phyloP scores from a whole-genome alignment of 106 monocot genomes.

The Apostasia shenzhenica region DNA sequence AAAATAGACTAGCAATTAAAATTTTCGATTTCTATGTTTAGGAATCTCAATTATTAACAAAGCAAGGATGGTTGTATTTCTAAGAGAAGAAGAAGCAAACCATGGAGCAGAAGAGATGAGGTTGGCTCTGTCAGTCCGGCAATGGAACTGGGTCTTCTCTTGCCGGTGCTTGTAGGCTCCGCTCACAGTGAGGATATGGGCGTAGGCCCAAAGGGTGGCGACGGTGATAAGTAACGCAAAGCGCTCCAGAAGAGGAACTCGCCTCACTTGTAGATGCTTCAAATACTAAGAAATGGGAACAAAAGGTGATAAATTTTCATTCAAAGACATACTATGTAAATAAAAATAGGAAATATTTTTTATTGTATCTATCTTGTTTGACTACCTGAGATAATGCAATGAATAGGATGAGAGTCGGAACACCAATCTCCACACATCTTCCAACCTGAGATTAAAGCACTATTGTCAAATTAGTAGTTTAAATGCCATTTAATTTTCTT shows the following conservation, averaged over 20 bases:
- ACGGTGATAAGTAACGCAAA: conserved; percentile 59
- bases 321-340: not conserved
- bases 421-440: conserved; percentile 90
- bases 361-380: not conserved
- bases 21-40: no score
- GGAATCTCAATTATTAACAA: no score
- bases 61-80: not conserved
- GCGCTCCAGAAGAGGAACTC: conserved; percentile 60
- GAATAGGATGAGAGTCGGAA: conserved; percentile 76
- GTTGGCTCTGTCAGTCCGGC: conserved; percentile 57
- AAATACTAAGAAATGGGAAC: conserved; percentile 47
- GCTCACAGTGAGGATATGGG: conserved; percentile 44
- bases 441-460: conserved; percentile 47
- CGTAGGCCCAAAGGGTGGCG: conserved; percentile 44
- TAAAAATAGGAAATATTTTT: no score
- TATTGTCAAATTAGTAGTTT: not conserved
- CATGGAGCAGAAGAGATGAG: conserved; percentile 71
- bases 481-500: no score
- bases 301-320: no score
- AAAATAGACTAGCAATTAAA: no score
- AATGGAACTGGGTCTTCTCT: conserved; percentile 43
- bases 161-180: conserved; percentile 58
- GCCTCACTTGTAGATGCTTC: conserved; percentile 63
- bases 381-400: conserved; percentile 83
- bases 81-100: conserved; percentile 8